A percentile compares a stretch with the other conserved stretches of the same genome.
These are phyloP conservation scores for Daldinia childiae DNA, from an alignment of 495 filamentous ascomycete genomes.

Conservation along the genomic window DNA sequence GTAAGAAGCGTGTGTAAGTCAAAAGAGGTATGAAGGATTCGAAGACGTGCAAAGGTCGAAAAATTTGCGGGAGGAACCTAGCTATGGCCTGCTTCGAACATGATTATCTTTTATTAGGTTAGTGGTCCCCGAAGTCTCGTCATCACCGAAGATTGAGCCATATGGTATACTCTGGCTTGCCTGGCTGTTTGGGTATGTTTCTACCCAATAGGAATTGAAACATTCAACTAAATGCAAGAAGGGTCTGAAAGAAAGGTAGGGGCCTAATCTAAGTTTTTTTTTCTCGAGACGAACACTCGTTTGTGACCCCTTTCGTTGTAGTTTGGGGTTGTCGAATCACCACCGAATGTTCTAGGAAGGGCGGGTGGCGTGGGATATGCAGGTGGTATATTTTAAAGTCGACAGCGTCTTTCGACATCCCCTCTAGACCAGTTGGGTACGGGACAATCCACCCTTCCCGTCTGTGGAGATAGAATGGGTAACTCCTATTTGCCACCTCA, in stretches of 20 bases:
- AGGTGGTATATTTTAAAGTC: conserved; percentile 33
- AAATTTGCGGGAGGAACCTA: conserved; percentile 26
- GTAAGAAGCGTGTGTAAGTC: conserved; percentile 12
- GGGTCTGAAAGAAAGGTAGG: conserved; percentile 23
- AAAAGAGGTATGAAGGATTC: conserved; percentile 30
- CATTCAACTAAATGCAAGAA: conserved; percentile 33
- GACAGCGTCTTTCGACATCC: conserved; percentile 17
- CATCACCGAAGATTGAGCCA: conserved; percentile 30
- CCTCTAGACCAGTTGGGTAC: conserved; percentile 37
- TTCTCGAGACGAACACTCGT: conserved; percentile 17
- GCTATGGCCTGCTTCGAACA: conserved; percentile 13
- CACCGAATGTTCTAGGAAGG: conserved; percentile 42
- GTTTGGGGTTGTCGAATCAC: conserved; percentile 33
- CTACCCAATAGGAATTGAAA: conserved; percentile 29
- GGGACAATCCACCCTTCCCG: conserved; percentile 40
- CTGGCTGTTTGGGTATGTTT: conserved; percentile 15
- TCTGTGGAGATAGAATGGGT: conserved; percentile 38
- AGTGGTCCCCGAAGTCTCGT: conserved; percentile 20
- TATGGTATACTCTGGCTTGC: background rate
- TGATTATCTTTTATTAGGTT: conserved; percentile 17
- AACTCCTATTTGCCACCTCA: conserved; percentile 34
- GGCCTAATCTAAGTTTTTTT: conserved; percentile 30
- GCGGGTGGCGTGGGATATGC: conserved; percentile 22
- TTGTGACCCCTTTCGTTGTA: conserved; percentile 18
- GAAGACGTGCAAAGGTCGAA: conserved; percentile 20